Percentiles rank a stretch among this genome's conserved stretches.
Conservation (phyloP, 2,329 filamentous ascomycete genomes). For the Microsporum canis region DNA sequence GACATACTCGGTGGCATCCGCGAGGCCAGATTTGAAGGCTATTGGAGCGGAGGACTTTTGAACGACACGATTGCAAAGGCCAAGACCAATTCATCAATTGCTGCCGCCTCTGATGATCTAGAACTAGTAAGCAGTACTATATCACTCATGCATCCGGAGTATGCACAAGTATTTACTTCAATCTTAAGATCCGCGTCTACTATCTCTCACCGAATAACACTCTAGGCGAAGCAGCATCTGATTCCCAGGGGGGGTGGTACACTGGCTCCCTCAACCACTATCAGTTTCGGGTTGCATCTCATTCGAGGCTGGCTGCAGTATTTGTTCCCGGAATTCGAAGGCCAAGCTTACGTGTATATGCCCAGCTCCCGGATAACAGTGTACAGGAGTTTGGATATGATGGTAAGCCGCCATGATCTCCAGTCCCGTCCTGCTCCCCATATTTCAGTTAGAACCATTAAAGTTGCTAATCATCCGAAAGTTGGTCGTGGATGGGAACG, state of each 20-base stretch:
- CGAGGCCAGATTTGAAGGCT: conserved; percentile 1
- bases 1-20: background rate
- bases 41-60: background rate
- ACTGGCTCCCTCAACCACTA: background rate
- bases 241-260: background rate
- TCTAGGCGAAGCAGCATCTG: background rate
- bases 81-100: background rate
- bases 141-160: background rate
- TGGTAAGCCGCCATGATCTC: background rate
- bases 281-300: background rate
- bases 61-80: background rate
- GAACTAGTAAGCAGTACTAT: background rate
- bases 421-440: background rate
- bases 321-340: background rate
- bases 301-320: background rate
- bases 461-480: background rate
- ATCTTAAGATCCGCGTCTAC: background rate
- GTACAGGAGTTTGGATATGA: conserved; percentile 4
- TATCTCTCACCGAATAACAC: background rate
- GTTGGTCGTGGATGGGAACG: background rate
- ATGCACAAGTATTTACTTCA: background rate
- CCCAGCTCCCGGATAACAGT: background rate
- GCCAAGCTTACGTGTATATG: conserved; percentile 1
- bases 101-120: background rate
- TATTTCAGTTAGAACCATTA: background rate